Conservation (phyloP, 306 rosid species). For the Citrullus mucosospermus region DNA sequence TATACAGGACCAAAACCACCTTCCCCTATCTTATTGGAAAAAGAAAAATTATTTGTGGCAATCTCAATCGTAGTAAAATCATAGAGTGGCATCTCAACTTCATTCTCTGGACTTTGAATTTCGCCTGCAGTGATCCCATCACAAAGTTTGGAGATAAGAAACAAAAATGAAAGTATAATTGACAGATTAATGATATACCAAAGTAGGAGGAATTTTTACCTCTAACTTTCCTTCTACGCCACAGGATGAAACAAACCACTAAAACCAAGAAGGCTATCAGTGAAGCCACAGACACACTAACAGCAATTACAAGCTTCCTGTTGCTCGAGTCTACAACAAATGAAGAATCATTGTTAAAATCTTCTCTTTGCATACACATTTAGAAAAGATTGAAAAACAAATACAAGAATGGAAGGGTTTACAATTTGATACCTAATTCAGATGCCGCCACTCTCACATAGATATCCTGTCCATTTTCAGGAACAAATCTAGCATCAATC, state of each 20-base stretch:
- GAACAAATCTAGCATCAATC: constrained; percentile 11
- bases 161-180: background rate
- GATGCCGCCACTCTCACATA: constrained; percentile 4
- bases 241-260: constrained; percentile 2
- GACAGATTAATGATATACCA: background rate
- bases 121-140: background rate
- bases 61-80: background rate
- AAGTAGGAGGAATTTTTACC: background rate
- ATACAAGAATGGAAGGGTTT: no score
- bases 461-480: background rate
- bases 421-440: background rate
- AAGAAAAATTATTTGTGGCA: constrained; percentile 4
- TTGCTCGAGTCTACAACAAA: background rate
- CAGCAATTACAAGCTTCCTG: background rate
- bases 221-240: background rate
- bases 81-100: background rate
- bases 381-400: background rate
- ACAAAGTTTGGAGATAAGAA: background rate
- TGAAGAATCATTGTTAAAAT: background rate
- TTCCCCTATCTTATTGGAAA: constrained; percentile 8
- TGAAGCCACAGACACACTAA: background rate
- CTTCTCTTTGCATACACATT: background rate
- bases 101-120: background rate
- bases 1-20: constrained; percentile 14
- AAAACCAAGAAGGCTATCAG: background rate